Evolutionary conservation across 140 eudicot species (phyloP).

Genomic region (Stevia rebaudiana): DNA sequence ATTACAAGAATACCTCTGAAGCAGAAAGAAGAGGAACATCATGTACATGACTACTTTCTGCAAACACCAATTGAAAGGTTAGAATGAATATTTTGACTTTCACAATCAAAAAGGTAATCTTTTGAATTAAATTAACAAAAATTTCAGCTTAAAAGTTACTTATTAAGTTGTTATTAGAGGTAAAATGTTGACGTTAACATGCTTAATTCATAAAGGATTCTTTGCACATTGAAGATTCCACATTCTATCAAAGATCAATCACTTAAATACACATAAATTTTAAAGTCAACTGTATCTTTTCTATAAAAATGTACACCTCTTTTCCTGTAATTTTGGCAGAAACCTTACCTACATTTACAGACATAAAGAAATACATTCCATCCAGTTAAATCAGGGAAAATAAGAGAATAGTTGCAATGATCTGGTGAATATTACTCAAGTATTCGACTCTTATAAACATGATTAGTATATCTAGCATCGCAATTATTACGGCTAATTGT

Average conservation of each 20-base stretch:
- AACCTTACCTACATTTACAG: neutral
- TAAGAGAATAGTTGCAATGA: neutral
- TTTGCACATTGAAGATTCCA: neutral
- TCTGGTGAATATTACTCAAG: neutral
- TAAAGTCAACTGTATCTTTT: neutral
- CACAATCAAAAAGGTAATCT: neutral
- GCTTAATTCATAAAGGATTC: neutral
- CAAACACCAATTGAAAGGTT: slow-evolving; percentile 13
- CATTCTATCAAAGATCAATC: neutral
- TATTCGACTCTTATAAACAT: neutral
- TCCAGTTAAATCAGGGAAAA: neutral
- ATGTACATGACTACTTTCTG: slow-evolving; percentile 30
- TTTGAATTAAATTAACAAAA: neutral
- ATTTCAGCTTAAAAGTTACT: neutral
- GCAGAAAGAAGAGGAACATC: slow-evolving; percentile 78
- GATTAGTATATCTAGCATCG: neutral
- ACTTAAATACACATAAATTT: neutral
- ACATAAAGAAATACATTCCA: too few species aligned
- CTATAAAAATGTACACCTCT: neutral
- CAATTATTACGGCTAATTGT: too few species aligned
- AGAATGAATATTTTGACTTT: neutral
- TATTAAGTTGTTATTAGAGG: neutral
- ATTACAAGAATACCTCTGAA: slow-evolving; percentile 45
- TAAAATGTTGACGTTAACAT: neutral
- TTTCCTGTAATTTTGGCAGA: too few species aligned